Conservation (phyloP, 441 rosid genomes). For the Adansonia gregorii region DNA sequence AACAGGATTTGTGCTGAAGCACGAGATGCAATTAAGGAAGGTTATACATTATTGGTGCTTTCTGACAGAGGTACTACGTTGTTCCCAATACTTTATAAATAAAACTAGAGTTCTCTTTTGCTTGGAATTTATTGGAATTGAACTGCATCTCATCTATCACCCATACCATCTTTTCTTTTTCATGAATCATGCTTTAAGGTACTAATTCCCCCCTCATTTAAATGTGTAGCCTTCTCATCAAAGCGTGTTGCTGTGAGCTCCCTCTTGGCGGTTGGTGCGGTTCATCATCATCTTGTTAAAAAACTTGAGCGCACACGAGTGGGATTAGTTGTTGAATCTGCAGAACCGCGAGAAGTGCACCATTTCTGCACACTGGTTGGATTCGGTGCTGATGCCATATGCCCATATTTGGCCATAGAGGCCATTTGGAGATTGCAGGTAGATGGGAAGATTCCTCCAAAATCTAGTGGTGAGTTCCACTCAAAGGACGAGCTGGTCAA, state of each 20-base stretch:
- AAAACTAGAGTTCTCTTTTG: background rate
- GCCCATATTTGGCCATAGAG: constrained; percentile 93
- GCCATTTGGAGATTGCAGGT: constrained; percentile 91
- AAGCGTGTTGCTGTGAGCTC: constrained; percentile 93
- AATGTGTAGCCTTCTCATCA: constrained; percentile 73
- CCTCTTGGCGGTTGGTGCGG: constrained; percentile 96
- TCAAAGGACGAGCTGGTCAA: constrained; percentile 88
- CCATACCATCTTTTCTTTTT: background rate
- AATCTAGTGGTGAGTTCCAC: constrained; percentile 75
- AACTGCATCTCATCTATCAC: background rate
- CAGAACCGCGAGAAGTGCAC: constrained; percentile 99
- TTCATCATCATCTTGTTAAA: constrained; percentile 92
- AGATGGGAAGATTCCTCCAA: constrained; percentile 95
- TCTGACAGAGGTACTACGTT: constrained; percentile 88
- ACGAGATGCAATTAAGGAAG: constrained; percentile 80
- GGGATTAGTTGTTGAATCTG: constrained; percentile 90
- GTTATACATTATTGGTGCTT: constrained; percentile 84
- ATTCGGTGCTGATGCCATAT: constrained; percentile 95
- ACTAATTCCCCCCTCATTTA: background rate
- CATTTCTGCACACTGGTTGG: constrained; percentile 98
- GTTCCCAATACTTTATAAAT: background rate
- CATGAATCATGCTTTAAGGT: constrained; percentile 14
- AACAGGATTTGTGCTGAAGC: constrained; percentile 94
- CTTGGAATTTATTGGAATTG: background rate
- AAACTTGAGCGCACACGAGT: constrained; percentile 86